Percentiles rank a stretch among this genome's conserved stretches.
Evolutionary conservation across 2,329 filamentous ascomycete genomes (phyloP).

Genomic region (Arthroderma uncinatum): DNA sequence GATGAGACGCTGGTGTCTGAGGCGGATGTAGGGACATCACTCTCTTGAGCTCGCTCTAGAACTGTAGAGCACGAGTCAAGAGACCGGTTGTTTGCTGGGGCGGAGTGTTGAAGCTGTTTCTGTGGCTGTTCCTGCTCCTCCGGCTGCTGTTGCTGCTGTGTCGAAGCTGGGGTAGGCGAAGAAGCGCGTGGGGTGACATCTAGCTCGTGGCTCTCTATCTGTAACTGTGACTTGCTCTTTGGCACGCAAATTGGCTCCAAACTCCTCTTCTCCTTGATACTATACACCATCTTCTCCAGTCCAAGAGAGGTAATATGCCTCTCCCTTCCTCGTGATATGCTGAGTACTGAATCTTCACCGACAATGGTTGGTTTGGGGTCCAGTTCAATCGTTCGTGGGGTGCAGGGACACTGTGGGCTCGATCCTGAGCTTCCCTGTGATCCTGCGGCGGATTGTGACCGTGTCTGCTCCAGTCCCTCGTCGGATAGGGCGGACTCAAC

Average conservation of each 20-base stretch:
- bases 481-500: constrained; percentile 60
- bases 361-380: constrained; percentile 49
- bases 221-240: constrained; percentile 33
- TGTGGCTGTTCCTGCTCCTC: constrained; percentile 30
- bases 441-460: constrained; percentile 4
- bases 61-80: constrained; percentile 53
- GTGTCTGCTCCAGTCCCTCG: constrained; percentile 28
- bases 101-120: constrained; percentile 22
- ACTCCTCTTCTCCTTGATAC: constrained; percentile 72
- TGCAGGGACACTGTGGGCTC: constrained; percentile 44
- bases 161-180: constrained; percentile 32
- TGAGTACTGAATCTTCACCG: constrained; percentile 45
- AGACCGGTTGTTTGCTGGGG: constrained; percentile 30
- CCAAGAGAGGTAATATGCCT: constrained; percentile 88
- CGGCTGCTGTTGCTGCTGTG: constrained; percentile 21
- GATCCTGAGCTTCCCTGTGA: constrained; percentile 17
- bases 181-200: constrained; percentile 36
- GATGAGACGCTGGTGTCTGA: constrained; percentile 54
- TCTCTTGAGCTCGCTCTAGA: constrained; percentile 34
- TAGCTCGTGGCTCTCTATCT: constrained; percentile 26
- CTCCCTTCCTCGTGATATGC: constrained; percentile 61
- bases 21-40: constrained; percentile 34
- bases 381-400: constrained; percentile 46
- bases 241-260: constrained; percentile 43
- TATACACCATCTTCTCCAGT: constrained; percentile 85